Evolutionary conservation across 2,329 filamentous ascomycete genomes (phyloP).

Genomic region (Fusarium palustre): DNA sequence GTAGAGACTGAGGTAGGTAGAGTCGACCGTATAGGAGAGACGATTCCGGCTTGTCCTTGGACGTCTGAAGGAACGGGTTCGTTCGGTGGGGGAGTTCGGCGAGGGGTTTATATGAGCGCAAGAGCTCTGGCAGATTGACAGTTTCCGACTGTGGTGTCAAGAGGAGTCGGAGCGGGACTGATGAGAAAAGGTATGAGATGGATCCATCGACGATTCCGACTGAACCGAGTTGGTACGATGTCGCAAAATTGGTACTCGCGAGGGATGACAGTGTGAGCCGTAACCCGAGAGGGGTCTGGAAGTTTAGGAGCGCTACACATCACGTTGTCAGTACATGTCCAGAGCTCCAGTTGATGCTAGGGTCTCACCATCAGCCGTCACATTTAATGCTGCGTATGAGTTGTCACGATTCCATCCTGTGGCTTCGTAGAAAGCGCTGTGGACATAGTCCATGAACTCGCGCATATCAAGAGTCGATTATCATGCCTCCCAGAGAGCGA

Average conservation of each 20-base stretch:
- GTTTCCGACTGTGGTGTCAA: slow-evolving; percentile 75
- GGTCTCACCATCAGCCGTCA: slow-evolving; percentile 78
- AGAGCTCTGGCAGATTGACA: slow-evolving; percentile 80
- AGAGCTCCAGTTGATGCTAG: background rate
- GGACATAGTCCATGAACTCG: slow-evolving; percentile 97
- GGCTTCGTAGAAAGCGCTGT: slow-evolving; percentile 86
- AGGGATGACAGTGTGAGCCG: slow-evolving; percentile 91
- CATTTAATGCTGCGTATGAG: slow-evolving; percentile 87
- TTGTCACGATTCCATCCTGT: slow-evolving; percentile 93
- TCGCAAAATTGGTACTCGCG: slow-evolving; percentile 91
- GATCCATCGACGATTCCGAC: slow-evolving; percentile 94
- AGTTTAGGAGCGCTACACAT: slow-evolving; percentile 81
- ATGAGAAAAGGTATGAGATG: slow-evolving; percentile 96
- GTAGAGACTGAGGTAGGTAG: slow-evolving; percentile 84
- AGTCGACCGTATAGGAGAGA: slow-evolving; percentile 80
- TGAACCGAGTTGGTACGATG: slow-evolving; percentile 90
- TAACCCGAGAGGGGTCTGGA: slow-evolving; percentile 84
- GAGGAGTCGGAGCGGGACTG: slow-evolving; percentile 76
- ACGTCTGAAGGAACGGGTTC: slow-evolving; percentile 40
- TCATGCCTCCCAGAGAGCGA: slow-evolving; percentile 46
- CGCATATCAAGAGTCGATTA: slow-evolving; percentile 71
- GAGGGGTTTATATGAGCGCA: slow-evolving; percentile 85
- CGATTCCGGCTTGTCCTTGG: slow-evolving; percentile 55
- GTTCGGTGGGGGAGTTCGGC: slow-evolving; percentile 65
- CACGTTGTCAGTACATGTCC: slow-evolving; percentile 34